Conservation (phyloP, 73 alveolate species). For the Diophrys sp. region DNA sequence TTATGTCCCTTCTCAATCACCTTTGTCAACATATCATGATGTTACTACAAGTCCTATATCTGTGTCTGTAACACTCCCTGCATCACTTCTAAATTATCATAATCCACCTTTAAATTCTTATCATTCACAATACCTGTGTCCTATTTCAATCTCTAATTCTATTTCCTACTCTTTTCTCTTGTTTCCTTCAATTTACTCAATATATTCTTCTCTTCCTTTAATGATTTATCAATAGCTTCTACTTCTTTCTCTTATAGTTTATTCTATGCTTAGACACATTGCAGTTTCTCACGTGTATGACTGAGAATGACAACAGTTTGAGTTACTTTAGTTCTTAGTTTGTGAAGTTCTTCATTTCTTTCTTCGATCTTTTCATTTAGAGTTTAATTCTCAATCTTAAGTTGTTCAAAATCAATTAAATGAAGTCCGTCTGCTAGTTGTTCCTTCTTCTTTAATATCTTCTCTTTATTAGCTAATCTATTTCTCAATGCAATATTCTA, state of each 20-base stretch:
- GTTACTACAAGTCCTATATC: too few species aligned
- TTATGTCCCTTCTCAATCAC: too few species aligned
- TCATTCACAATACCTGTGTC: conserved; percentile 83
- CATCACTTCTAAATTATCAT: conserved; percentile 45
- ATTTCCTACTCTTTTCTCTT: conserved; percentile 72
- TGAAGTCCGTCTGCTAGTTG: conserved; percentile 96
- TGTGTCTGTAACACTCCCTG: too few species aligned
- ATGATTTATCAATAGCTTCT: conserved; percentile 59
- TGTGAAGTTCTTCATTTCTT: conserved; percentile 95
- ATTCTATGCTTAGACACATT: conserved; percentile 79
- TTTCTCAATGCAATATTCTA: conserved; percentile 84
- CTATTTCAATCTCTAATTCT: conserved; percentile 63
- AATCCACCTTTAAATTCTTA: conserved; percentile 58
- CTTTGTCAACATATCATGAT: too few species aligned
- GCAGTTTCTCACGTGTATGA: conserved; percentile 92
- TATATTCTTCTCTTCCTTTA: conserved; percentile 77
- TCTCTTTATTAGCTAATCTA: conserved; percentile 80
- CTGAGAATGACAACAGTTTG: conserved; percentile 86
- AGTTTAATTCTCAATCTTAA: conserved; percentile 93
- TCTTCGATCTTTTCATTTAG: conserved; percentile 96
- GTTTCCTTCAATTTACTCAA: conserved; percentile 73
- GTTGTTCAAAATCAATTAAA: conserved; percentile 94
- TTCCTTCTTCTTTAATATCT: conserved; percentile 94
- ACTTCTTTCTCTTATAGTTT: conserved; percentile 56
- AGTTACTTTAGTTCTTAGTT: conserved; percentile 87